Base-by-base conservation (phyloP, 148 eudicot genomes). In the Diospyros lotus region DNA sequence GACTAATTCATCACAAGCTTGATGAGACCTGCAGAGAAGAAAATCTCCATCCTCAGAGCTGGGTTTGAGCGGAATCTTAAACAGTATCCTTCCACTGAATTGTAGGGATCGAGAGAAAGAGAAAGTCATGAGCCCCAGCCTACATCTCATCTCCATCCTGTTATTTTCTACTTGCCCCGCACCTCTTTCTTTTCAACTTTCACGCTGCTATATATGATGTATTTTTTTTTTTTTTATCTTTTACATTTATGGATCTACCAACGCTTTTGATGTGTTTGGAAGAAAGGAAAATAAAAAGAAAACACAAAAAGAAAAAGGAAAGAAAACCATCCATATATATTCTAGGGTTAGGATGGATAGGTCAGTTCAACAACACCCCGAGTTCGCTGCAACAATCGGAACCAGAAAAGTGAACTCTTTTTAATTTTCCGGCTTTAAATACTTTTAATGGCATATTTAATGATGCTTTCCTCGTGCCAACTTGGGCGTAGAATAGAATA, bases 341-440 rank as follows among this genome's bases (percentile, higher is more conserved):
- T 5, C 13, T 60, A 43, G 68, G 68, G 15, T 67, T 56, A 66
- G 43, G 48, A 67, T 67, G 73, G 63, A 67, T 73, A 15, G 73
- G 51, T 66, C 68, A 73, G 77, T 28, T 71, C 74, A 71, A 71
- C 64, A 71, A 73, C 76, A 61, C 73, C 60, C 8, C 51, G 1
- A 78, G 51, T 78, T 78, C 79, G 79, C 84, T 75, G 69, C 73
- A 69, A 51, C 76, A 60, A 79, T 54, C 72, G 46, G 65, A 83
- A 79, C 77, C n/a, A 68, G 62, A 66, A 12, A 45, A 9, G 63
- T 48, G 52, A 48, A 58, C 56, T 15, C 13, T 9, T 58, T 44
- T 1, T 43, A 58, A 70, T 52, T 38, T 53, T 40, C 1, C 6
- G 52, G 52, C 8, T 48, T 48, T 48, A 48, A 4, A 48, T 48